Conservation (phyloP, 2,329 filamentous ascomycete species). For the Dothideomycetidae sp. region DNA sequence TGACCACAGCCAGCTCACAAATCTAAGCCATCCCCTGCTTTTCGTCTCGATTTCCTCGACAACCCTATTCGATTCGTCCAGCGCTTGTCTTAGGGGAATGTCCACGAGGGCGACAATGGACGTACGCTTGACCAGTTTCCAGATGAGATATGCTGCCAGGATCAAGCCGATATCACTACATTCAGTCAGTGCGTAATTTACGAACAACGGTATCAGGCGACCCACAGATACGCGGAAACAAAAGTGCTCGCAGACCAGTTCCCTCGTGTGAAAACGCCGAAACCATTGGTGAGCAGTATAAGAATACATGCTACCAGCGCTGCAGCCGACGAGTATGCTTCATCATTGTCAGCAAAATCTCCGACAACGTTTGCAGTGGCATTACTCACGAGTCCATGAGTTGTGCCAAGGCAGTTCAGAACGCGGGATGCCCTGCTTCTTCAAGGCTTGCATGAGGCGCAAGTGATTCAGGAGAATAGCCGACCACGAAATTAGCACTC, state of each 20-base stretch:
- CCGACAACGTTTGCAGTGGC: too few species aligned
- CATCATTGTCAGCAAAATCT: too few species aligned
- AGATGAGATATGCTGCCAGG: neutral
- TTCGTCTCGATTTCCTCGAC: neutral
- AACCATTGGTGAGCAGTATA: slow-evolving; percentile 35
- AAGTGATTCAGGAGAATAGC: slow-evolving; percentile 59
- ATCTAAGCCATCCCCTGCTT: neutral
- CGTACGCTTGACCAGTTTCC: neutral
- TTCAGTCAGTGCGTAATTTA: neutral
- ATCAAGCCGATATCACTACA: neutral
- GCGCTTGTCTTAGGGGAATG: neutral
- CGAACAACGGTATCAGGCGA: neutral
- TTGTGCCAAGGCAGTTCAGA: slow-evolving; percentile 50
- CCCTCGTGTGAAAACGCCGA: slow-evolving; percentile 25
- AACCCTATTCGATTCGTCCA: neutral
- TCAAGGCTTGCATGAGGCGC: slow-evolving; percentile 52
- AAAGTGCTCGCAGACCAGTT: slow-evolving; percentile 58
- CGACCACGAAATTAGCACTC: slow-evolving; percentile 53
- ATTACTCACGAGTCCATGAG: slow-evolving; percentile 49
- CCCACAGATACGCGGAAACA: slow-evolving; percentile 22
- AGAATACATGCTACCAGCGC: slow-evolving; percentile 21
- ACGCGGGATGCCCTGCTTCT: slow-evolving; percentile 53
- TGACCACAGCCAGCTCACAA: neutral
- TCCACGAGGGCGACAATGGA: neutral
- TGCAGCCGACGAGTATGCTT: slow-evolving; percentile 20